phyloP scores from a whole-genome alignment of 2,329 filamentous ascomycete genomes.

The Pseudogymnoascus sp. region DNA sequence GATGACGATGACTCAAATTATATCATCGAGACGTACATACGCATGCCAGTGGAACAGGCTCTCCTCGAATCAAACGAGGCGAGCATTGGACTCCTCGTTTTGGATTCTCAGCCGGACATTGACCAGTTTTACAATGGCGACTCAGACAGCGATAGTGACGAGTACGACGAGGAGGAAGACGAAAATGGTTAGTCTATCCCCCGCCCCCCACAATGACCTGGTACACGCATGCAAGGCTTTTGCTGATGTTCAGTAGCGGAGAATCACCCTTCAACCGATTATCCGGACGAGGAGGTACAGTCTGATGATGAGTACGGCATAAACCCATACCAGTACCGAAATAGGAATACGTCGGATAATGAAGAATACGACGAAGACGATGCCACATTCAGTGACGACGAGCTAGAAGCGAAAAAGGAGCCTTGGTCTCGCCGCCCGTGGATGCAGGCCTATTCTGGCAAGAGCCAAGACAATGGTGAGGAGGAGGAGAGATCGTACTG shows the following conservation, averaged over 20 bases:
- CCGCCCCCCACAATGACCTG: background rate
- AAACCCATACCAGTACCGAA: constrained; percentile 48
- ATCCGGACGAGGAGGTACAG: constrained; percentile 70
- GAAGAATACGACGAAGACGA: constrained; percentile 22
- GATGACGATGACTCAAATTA: constrained; percentile 49
- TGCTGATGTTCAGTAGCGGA: constrained; percentile 45
- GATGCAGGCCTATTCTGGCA: constrained; percentile 10
- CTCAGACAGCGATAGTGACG: constrained; percentile 49
- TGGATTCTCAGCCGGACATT: constrained; percentile 31
- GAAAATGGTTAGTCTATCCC: constrained; percentile 48
- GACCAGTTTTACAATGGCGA: constrained; percentile 53
- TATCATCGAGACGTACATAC: constrained; percentile 57
- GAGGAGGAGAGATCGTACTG: constrained; percentile 7
- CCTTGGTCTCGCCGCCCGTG: constrained; percentile 21
- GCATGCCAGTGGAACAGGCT: constrained; percentile 46
- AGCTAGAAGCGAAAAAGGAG: constrained; percentile 20
- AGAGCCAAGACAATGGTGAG: background rate
- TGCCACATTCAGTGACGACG: constrained; percentile 22
- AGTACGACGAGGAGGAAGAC: constrained; percentile 52
- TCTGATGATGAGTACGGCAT: constrained; percentile 58
- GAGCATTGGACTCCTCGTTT: constrained; percentile 34
- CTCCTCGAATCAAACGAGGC: constrained; percentile 39
- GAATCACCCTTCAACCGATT: constrained; percentile 71
- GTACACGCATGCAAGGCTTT: background rate
- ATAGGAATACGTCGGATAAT: constrained; percentile 26